Evolutionary conservation across 495 filamentous ascomycete species (phyloP), one percentile per base, ranked within the genome.

Genomic region (Haplographium delicatum): DNA sequence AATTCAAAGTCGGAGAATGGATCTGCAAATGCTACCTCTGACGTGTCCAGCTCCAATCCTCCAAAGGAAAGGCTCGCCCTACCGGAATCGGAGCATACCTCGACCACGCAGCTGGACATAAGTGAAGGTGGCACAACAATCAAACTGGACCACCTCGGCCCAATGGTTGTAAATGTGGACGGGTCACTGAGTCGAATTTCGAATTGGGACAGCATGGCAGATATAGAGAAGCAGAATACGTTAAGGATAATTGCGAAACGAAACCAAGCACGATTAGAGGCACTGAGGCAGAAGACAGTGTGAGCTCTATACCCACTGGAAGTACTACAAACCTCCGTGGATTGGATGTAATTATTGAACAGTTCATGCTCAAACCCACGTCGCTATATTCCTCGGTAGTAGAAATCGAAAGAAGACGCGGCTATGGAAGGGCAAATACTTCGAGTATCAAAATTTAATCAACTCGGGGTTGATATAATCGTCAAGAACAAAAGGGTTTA

Each of bases 141-240:
- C 2, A 71, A 67, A 13, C 64, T 84, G 0, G 79, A 83, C 59
- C 70, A 76, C 46, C 62, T 87, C 0, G 83, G 83, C 0, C 83
- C 83, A 2, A 73, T 85, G 64, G 80, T 87, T 1, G 79, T 87
- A n/a, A 82, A 82, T 56, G 60, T 69, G 30, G 81, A 87, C 64
- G 83, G 83, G 11, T 77, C 79, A 16, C 60, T 85, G 27, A 76
- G 78, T 56, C 76, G 81, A 16, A 82, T 87, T 51, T 58, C 72
- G 48, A 87, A 87, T 65, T 87, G 83, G 83, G 68, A 63, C 24
- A 67, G 80, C 56, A 84, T 87, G 83, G 68, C 73, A 10, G 81
- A 76, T 15, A 72, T 78, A 20, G 82, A 86, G 67, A 68, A 70
- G 53, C 60, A 73, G 54, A 83, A 77, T 62, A 83, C 82, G 37